Conservation (phyloP, 1,284 basidiomycete species). For the Cryptococcus sp. region DNA sequence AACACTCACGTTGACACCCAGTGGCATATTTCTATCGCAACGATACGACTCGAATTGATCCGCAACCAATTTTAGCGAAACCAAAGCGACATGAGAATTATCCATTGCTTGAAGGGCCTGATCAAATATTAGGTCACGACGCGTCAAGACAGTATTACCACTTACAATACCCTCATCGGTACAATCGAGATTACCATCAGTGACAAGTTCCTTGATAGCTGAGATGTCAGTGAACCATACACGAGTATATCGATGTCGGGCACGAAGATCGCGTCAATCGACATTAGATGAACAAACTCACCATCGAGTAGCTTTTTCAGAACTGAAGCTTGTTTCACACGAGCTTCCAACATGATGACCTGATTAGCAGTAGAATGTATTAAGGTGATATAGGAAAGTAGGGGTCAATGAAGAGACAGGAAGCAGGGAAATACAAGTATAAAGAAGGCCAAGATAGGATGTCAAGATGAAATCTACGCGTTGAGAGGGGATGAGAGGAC, state of each 20-base stretch:
- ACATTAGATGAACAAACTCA: constrained; percentile 46
- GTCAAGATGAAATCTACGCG: too few relatives aligned
- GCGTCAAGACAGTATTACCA: constrained; percentile 16
- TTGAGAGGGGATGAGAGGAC: too few relatives aligned
- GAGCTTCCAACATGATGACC: constrained; percentile 78
- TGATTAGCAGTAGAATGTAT: neutral
- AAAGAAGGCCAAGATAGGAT: too few relatives aligned
- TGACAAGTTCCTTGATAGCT: constrained; percentile 97
- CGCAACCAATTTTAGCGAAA: constrained; percentile 62
- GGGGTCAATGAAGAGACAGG: too few relatives aligned
- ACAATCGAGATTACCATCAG: constrained; percentile 98
- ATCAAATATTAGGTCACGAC: neutral
- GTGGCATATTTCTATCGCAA: constrained; percentile 92
- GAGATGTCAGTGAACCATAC: neutral
- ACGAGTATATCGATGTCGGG: neutral
- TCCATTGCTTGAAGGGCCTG: constrained; percentile 96
- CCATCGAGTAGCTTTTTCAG: constrained; percentile 85
- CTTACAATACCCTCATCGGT: constrained; percentile 89
- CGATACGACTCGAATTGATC: constrained; percentile 82
- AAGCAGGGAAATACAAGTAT: too few relatives aligned
- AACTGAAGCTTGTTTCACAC: constrained; percentile 71
- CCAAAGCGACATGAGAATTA: constrained; percentile 98
- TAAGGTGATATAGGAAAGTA: neutral
- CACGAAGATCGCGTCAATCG: neutral
- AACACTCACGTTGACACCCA: constrained; percentile 68